A percentile compares a stretch with the other conserved stretches of the same genome.
Evolutionary conservation across 2,329 filamentous ascomycete genomes (phyloP).

Genomic region (Nothomitra cinnamomea): DNA sequence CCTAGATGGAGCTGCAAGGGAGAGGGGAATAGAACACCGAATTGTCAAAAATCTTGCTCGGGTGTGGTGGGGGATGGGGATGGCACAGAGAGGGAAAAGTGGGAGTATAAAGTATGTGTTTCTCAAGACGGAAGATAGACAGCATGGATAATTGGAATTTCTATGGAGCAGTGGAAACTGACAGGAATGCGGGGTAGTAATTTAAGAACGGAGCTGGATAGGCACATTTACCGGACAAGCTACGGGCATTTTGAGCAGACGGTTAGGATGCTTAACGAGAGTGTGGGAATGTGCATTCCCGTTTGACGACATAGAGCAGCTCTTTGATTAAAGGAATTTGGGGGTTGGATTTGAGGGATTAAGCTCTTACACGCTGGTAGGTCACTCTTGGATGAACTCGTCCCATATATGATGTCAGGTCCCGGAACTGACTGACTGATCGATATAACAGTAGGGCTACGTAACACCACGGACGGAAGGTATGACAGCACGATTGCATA

Average conservation of each 20-base stretch:
- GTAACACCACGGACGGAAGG: background rate
- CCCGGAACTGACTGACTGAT: background rate
- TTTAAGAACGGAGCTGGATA: conserved; percentile 39
- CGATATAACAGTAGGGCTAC: background rate
- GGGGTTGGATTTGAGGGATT: background rate
- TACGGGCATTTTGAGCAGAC: conserved; percentile 52
- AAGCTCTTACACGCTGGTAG: background rate
- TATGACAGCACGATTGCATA: background rate
- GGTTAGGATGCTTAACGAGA: conserved; percentile 56
- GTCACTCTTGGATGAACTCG: background rate
- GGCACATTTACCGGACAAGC: conserved; percentile 20
- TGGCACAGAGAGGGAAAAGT: too few species aligned
- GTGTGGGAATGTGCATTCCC: conserved; percentile 48
- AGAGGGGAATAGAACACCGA: conserved; percentile 51
- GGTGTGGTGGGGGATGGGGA: conserved; percentile 23
- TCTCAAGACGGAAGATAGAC: too few species aligned
- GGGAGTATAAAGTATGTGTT: too few species aligned
- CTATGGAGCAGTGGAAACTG: too few species aligned
- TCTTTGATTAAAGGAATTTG: background rate
- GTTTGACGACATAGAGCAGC: conserved; percentile 16
- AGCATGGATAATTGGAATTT: too few species aligned
- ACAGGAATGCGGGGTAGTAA: conserved; percentile 19
- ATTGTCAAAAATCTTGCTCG: conserved; percentile 52
- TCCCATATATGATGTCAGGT: too few species aligned
- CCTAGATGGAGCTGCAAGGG: conserved; percentile 43